A percentile compares a stretch with the other conserved stretches of the same genome.
phyloP scores from a whole-genome alignment of 2,329 filamentous ascomycete genomes.

The Colletotrichum musae region DNA sequence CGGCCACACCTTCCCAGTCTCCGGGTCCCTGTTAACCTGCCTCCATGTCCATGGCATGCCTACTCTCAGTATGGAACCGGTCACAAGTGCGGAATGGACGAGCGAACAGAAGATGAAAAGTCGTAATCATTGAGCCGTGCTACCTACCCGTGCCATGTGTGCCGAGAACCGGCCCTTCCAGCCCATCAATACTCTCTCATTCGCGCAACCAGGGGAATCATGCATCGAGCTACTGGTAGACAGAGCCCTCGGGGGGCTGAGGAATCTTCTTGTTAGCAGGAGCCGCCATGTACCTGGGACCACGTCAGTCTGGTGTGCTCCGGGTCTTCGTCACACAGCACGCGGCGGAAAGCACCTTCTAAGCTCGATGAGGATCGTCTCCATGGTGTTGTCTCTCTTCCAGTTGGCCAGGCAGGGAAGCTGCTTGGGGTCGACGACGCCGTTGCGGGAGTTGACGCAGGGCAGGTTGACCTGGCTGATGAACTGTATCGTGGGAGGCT shows the following conservation, averaged over 20 bases:
- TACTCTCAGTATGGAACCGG: background rate
- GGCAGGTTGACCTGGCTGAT: conserved; percentile 97
- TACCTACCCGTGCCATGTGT: conserved; percentile 36
- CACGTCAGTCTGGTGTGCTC: conserved; percentile 33
- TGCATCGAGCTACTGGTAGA: conserved; percentile 47
- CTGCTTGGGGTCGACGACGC: conserved; percentile 86
- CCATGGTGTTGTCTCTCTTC: conserved; percentile 95
- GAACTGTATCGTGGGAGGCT: conserved; percentile 91
- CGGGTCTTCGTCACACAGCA: background rate
- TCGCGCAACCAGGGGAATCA: conserved; percentile 30
- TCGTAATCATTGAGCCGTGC: conserved; percentile 39
- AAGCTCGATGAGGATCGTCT: conserved; percentile 90
- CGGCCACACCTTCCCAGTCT: background rate
- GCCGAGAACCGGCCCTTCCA: conserved; percentile 23
- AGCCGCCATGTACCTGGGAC: conserved; percentile 88
- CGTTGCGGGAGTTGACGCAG: conserved; percentile 86
- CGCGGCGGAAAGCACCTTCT: conserved; percentile 70
- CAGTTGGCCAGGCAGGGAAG: conserved; percentile 89
- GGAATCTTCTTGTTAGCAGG: conserved; percentile 94
- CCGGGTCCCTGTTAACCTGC: background rate
- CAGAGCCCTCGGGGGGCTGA: conserved; percentile 89
- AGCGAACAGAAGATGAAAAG: conserved; percentile 5
- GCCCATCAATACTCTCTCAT: conserved; percentile 16
- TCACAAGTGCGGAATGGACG: background rate
- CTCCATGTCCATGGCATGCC: background rate